Conservation (phyloP, 495 filamentous ascomycete species). For the Penicillium tannophilum region DNA sequence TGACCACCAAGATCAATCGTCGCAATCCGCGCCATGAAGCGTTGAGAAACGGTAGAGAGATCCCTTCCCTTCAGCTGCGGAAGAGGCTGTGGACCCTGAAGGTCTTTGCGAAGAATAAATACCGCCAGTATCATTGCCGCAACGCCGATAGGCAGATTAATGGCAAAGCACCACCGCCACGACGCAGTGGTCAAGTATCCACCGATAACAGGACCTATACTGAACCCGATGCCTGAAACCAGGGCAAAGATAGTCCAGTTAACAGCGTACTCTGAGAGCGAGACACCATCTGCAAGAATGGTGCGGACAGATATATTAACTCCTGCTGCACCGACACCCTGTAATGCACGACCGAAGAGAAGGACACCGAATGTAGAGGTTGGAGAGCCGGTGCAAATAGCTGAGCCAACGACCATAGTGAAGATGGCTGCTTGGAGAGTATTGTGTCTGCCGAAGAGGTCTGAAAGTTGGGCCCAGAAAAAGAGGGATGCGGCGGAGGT, state of each 20-base stretch:
- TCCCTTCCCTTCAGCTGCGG: constrained; percentile 11
- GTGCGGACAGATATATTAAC: constrained; percentile 55
- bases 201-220: constrained; percentile 58
- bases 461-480: constrained; percentile 60
- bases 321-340: constrained; percentile 58
- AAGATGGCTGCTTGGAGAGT: constrained; percentile 49
- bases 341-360: constrained; percentile 58
- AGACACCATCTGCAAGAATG: constrained; percentile 59
- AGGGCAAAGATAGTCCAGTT: constrained; percentile 60
- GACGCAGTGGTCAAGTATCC: constrained; percentile 38
- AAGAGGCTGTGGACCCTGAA: constrained; percentile 28
- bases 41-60: constrained; percentile 2
- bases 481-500: constrained; percentile 64
- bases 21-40: constrained; percentile 39
- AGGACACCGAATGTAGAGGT: constrained; percentile 52
- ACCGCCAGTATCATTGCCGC: constrained; percentile 32
- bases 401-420: constrained; percentile 53
- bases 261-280: constrained; percentile 56
- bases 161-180: constrained; percentile 63
- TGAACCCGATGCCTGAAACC: constrained; percentile 51
- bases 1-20: constrained; percentile 59
- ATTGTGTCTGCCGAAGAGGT: constrained; percentile 58
- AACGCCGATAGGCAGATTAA: constrained; percentile 36
- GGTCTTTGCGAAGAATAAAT: constrained; percentile 38
- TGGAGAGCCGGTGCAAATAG: constrained; percentile 54